Percentiles rank a stretch among this genome's conserved stretches.
Evolutionary conservation across 2,329 filamentous ascomycete species (phyloP).

Genomic region (Diplodia scrobiculata): DNA sequence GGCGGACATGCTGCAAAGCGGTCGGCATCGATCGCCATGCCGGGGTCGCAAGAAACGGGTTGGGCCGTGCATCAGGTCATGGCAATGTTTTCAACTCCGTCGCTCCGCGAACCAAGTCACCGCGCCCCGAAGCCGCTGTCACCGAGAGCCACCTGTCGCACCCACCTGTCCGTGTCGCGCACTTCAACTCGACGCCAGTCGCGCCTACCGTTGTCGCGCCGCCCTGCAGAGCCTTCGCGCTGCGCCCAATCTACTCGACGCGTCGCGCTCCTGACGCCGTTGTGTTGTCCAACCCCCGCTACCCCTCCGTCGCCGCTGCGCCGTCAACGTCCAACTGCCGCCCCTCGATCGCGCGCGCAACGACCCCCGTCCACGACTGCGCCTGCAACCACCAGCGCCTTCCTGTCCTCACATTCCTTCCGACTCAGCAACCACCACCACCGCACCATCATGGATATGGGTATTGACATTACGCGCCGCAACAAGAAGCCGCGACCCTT

Average conservation of each 20-base stretch:
- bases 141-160: slow-evolving; percentile 23
- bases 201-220: slow-evolving; percentile 18
- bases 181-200: not conserved
- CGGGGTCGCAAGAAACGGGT: not conserved
- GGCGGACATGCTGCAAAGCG: not conserved
- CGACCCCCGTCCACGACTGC: not conserved
- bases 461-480: slow-evolving; percentile 80
- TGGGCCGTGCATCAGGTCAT: slow-evolving; percentile 15
- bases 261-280: slow-evolving; percentile 15
- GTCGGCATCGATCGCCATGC: slow-evolving; percentile 21
- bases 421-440: not conserved
- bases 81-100: slow-evolving; percentile 20
- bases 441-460: slow-evolving; percentile 42
- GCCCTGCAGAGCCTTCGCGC: not conserved
- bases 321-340: slow-evolving; percentile 1
- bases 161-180: slow-evolving; percentile 10
- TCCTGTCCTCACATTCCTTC: not conserved
- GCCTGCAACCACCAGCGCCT: slow-evolving; percentile 1
- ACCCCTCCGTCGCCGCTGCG: slow-evolving; percentile 16
- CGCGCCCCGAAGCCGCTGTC: slow-evolving; percentile 15
- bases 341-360: slow-evolving; percentile 14
- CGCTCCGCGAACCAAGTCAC: slow-evolving; percentile 25
- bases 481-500: slow-evolving; percentile 83
- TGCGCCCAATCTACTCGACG: slow-evolving; percentile 18
- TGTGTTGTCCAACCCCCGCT: slow-evolving; percentile 17